Evolutionary conservation across 805 yeast species (phyloP).

Genomic region (Yarrowia sp.): DNA sequence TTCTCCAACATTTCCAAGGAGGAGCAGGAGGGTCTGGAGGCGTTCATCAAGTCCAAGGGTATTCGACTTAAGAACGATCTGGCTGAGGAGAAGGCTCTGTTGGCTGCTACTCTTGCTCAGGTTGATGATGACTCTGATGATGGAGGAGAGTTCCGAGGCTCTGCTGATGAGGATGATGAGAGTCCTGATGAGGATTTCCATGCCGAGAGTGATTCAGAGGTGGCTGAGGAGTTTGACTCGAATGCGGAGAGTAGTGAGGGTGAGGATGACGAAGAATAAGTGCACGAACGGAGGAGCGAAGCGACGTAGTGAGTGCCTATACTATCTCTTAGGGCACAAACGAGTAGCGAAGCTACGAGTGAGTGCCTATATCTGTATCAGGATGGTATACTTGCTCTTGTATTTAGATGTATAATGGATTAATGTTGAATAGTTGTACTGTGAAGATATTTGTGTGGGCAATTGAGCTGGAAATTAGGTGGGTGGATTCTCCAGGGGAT

Average conservation of each 20-base stretch:
- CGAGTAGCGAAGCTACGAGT: too few species aligned
- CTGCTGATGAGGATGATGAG: constrained; percentile 79
- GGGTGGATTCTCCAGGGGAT: too few species aligned
- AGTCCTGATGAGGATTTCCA: constrained; percentile 79
- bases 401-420: neutral
- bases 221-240: constrained; percentile 82
- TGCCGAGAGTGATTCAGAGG: constrained; percentile 57
- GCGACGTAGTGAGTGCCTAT: neutral
- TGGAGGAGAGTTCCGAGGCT: constrained; percentile 51
- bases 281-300: neutral
- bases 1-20: constrained; percentile 88
- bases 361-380: too few species aligned
- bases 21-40: constrained; percentile 79
- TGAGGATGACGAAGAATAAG: constrained; percentile 31
- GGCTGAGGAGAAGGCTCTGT: constrained; percentile 76
- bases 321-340: too few species aligned
- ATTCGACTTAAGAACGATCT: constrained; percentile 84
- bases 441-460: too few species aligned
- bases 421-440: neutral
- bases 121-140: constrained; percentile 50
- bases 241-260: constrained; percentile 47
- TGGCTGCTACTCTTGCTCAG: constrained; percentile 71
- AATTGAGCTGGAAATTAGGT: too few species aligned
- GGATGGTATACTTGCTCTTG: too few species aligned
- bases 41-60: constrained; percentile 72